Evolutionary conservation across 2,329 filamentous ascomycete genomes (phyloP).

Genomic region (Byssothecium circinans): DNA sequence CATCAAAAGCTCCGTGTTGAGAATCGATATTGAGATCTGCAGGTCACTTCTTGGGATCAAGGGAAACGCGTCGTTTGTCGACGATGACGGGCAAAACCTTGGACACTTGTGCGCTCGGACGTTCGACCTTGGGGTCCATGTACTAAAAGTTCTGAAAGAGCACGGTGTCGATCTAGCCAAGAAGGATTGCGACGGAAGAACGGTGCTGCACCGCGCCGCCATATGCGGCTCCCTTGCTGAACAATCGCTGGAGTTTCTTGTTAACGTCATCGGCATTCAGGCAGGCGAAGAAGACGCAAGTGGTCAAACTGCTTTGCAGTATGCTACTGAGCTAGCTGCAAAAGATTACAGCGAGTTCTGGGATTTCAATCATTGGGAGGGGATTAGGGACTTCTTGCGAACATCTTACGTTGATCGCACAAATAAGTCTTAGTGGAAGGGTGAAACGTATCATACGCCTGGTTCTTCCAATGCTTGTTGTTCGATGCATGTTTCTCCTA

Average conservation of each 20-base stretch:
- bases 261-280: constrained; percentile 11
- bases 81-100: constrained; percentile 11
- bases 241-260: constrained; percentile 9
- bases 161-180: constrained; percentile 11
- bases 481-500: no score
- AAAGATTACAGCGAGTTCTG: no score
- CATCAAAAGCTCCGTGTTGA: background rate
- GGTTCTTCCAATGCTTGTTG: no score
- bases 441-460: no score
- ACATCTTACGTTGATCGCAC: no score
- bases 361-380: no score
- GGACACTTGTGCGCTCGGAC: constrained; percentile 6
- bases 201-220: constrained; percentile 9
- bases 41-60: constrained; percentile 6
- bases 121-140: background rate
- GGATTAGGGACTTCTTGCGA: no score
- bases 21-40: constrained; percentile 1
- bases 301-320: constrained; percentile 11
- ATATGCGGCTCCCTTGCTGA: constrained; percentile 7
- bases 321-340: constrained; percentile 5
- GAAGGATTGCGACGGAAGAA: constrained; percentile 10
- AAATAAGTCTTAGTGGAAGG: no score
- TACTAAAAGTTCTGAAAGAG: constrained; percentile 4
- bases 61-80: constrained; percentile 11
- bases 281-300: constrained; percentile 9